Percentiles rank a stretch among this genome's conserved stretches.
Evolutionary conservation across 495 filamentous ascomycete genomes (phyloP).

Genomic region (Polyplosphaeria fusca): DNA sequence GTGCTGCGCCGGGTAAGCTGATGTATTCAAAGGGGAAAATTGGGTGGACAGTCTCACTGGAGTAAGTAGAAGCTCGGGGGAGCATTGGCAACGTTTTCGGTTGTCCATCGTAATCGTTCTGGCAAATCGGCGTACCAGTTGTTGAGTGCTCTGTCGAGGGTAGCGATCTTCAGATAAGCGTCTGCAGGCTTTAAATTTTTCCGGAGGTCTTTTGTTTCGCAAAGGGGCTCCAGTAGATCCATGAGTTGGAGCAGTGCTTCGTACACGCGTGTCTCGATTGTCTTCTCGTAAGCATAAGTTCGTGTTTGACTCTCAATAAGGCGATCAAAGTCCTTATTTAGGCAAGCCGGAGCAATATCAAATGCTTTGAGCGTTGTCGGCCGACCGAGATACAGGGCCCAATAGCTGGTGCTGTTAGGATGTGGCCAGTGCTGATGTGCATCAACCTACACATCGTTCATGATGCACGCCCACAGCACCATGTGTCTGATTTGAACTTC

Average conservation of each 20-base stretch:
- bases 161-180: conserved; percentile 19
- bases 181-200: conserved; percentile 18
- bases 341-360: conserved; percentile 18
- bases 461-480: conserved; percentile 23
- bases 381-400: conserved; percentile 17
- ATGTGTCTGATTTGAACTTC: conserved; percentile 23
- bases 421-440: neutral
- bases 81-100: conserved; percentile 8
- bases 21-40: too few species aligned
- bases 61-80: conserved; percentile 11
- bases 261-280: conserved; percentile 13
- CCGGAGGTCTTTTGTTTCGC: conserved; percentile 12
- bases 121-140: conserved; percentile 21
- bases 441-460: conserved; percentile 20
- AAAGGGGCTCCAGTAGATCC: conserved; percentile 19
- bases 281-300: conserved; percentile 21
- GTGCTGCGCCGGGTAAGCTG: neutral
- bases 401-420: conserved; percentile 5
- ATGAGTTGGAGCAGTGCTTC: conserved; percentile 18
- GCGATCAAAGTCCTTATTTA: conserved; percentile 22
- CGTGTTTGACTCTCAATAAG: conserved; percentile 15
- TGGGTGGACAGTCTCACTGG: too few species aligned
- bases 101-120: conserved; percentile 8
- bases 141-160: conserved; percentile 14
- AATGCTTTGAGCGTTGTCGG: conserved; percentile 16